These are phyloP conservation scores for Penicillium goetzii DNA, from an alignment of 495 filamentous ascomycete genomes.

Conservation along the genomic window DNA sequence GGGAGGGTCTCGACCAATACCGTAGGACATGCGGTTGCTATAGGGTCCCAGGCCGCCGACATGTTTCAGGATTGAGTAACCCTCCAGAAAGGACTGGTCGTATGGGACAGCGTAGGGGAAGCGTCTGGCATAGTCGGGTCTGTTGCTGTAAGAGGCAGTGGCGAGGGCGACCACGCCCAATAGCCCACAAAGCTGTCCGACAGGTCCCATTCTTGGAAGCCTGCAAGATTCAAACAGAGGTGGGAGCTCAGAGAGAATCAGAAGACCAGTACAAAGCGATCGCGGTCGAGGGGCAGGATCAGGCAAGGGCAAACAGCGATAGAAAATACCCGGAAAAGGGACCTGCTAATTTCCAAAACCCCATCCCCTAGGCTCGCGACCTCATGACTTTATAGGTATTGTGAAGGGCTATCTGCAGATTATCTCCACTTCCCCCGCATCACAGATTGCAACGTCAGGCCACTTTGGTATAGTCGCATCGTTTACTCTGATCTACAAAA, in stretches of 20 bases:
- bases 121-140: constrained; percentile 4
- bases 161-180: background rate
- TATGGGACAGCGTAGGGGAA: constrained; percentile 7
- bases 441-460: constrained; percentile 6
- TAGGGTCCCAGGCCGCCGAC: constrained; percentile 10
- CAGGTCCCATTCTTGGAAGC: background rate
- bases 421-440: constrained; percentile 4
- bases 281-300: background rate
- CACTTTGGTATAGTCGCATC: background rate
- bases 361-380: background rate
- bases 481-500: background rate
- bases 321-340: background rate
- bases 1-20: constrained; percentile 27
- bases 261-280: background rate
- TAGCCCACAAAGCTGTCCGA: background rate
- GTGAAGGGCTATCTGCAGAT: background rate
- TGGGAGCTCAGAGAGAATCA: background rate
- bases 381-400: background rate
- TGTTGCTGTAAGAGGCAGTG: constrained; percentile 11
- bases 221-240: background rate
- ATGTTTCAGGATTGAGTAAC: constrained; percentile 7
- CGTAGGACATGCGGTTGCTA: constrained; percentile 12
- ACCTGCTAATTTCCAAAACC: background rate
- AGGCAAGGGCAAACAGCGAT: background rate
- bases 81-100: constrained; percentile 13